phyloP scores from a whole-genome alignment of 305 asterid species.

The Striga hermonthica region DNA sequence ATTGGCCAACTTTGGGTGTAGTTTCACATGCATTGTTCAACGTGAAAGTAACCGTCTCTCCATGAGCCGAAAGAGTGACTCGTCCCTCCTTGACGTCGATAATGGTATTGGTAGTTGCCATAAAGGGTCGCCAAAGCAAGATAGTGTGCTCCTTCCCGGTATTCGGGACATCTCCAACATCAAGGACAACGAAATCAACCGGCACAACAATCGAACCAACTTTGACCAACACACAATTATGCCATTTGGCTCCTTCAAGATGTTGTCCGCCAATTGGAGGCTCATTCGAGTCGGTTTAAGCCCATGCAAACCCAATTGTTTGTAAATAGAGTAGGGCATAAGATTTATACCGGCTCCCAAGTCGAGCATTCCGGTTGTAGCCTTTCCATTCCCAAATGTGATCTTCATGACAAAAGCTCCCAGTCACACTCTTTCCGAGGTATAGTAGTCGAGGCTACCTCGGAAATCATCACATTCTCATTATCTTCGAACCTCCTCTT shows the following conservation, averaged over 20 bases:
- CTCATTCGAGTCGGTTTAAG: background rate
- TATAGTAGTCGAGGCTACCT: too few relatives aligned
- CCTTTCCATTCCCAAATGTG: background rate
- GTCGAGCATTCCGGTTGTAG: background rate
- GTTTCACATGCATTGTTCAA: too few relatives aligned
- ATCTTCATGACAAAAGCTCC: too few relatives aligned
- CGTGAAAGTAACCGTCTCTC: too few relatives aligned
- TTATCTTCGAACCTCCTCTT: background rate
- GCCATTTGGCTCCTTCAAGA: background rate
- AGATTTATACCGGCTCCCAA: background rate
- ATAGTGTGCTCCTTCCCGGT: background rate
- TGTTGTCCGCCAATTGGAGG: background rate
- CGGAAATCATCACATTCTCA: background rate
- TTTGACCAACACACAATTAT: background rate
- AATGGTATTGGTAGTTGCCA: background rate
- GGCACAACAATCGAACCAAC: background rate
- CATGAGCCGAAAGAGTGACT: too few relatives aligned
- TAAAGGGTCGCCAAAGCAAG: background rate
- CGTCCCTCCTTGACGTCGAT: background rate
- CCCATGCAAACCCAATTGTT: background rate
- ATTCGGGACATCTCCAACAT: background rate
- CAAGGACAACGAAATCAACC: background rate
- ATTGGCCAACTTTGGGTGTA: too few relatives aligned
- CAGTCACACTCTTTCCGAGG: too few relatives aligned
- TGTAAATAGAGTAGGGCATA: background rate